Evolutionary conservation across 1,284 basidiomycete genomes (phyloP).

Genomic region (Cryptococcus sp.): DNA sequence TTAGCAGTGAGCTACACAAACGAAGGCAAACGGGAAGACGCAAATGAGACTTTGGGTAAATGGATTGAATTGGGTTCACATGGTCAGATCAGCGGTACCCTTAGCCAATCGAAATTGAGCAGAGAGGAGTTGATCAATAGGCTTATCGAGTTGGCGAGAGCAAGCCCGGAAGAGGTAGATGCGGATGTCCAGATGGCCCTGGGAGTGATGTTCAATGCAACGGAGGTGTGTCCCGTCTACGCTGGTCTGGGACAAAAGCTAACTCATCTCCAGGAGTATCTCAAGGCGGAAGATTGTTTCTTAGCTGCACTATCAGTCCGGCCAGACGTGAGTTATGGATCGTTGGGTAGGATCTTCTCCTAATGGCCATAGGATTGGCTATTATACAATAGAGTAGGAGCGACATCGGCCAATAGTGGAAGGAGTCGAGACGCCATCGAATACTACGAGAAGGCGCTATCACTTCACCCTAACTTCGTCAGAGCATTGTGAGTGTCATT

Average conservation of each 20-base stretch:
- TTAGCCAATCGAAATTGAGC: neutral
- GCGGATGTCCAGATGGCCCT: slow-evolving; percentile 94
- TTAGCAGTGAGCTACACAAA: slow-evolving; percentile 90
- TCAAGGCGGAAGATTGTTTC: slow-evolving; percentile 92
- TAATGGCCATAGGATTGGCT: slow-evolving; percentile 71
- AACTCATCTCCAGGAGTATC: slow-evolving; percentile 63
- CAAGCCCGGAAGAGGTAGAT: slow-evolving; percentile 60
- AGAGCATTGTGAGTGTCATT: slow-evolving; percentile 63
- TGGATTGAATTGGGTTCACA: slow-evolving; percentile 58
- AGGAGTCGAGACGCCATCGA: slow-evolving; percentile 74
- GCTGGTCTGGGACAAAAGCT: neutral
- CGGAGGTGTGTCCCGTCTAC: slow-evolving; percentile 58
- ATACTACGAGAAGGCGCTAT: slow-evolving; percentile 85
- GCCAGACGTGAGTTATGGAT: slow-evolving; percentile 62
- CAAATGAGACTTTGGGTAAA: slow-evolving; percentile 71
- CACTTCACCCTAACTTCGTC: slow-evolving; percentile 88
- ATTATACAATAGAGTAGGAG: slow-evolving; percentile 92
- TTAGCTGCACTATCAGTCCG: slow-evolving; percentile 77
- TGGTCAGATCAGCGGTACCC: slow-evolving; percentile 2
- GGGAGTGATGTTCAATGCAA: slow-evolving; percentile 86
- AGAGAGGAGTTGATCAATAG: slow-evolving; percentile 34
- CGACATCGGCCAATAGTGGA: slow-evolving; percentile 91
- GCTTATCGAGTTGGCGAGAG: slow-evolving; percentile 47
- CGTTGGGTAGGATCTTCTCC: neutral
- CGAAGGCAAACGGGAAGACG: slow-evolving; percentile 68